Conservation (phyloP, 2,329 filamentous ascomycete species). For the Colletotrichum spinosum region DNA sequence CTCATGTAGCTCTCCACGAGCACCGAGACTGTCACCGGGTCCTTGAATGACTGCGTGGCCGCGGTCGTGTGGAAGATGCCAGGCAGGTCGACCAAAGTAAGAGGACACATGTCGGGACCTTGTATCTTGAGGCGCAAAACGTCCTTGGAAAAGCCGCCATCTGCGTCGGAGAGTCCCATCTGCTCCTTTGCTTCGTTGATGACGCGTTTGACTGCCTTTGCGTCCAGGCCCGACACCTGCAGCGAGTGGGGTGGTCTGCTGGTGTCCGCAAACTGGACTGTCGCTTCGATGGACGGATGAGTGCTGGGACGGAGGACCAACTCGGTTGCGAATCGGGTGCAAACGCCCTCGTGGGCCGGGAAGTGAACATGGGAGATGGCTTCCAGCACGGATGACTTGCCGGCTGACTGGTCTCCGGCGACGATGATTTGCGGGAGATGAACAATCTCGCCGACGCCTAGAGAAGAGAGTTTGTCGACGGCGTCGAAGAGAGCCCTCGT, state of each 20-base stretch:
- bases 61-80: slow-evolving; percentile 53
- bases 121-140: slow-evolving; percentile 59
- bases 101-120: slow-evolving; percentile 55
- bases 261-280: slow-evolving; percentile 51
- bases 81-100: slow-evolving; percentile 68
- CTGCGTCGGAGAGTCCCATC: slow-evolving; percentile 57
- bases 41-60: slow-evolving; percentile 46
- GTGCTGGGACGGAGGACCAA: slow-evolving; percentile 61
- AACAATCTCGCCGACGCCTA: slow-evolving; percentile 60
- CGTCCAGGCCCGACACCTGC: slow-evolving; percentile 43
- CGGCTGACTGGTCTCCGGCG: slow-evolving; percentile 69
- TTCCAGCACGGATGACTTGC: slow-evolving; percentile 74
- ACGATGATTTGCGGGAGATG: slow-evolving; percentile 67
- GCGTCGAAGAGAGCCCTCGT: slow-evolving; percentile 63
- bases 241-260: slow-evolving; percentile 40
- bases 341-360: slow-evolving; percentile 64
- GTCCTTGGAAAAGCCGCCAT: slow-evolving; percentile 55
- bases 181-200: slow-evolving; percentile 62
- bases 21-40: slow-evolving; percentile 47
- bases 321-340: slow-evolving; percentile 72
- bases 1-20: slow-evolving; percentile 65
- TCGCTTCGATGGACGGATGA: slow-evolving; percentile 52
- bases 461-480: slow-evolving; percentile 62
- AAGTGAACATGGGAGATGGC: slow-evolving; percentile 72
- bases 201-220: slow-evolving; percentile 57